Evolutionary conservation across 768 basidiomycete species (phyloP), one percentile per base, ranked within the genome.

Genomic region (Mycena capillaripes): DNA sequence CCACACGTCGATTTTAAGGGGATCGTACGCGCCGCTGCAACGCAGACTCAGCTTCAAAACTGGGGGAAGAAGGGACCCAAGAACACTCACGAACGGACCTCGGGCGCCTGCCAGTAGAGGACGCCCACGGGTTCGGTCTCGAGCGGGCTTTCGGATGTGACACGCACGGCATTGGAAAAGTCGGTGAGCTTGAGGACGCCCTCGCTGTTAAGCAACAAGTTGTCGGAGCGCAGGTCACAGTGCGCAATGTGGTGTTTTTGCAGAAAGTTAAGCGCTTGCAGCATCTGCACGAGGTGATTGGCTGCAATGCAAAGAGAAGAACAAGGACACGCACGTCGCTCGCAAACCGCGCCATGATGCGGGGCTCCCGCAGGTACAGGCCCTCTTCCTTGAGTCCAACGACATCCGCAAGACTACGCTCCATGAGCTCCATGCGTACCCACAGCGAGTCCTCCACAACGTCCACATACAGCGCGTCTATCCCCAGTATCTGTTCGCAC

Each of bases 371-470:
- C 58, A 96, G 71, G 74, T 87, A 84, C 42, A 95, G 80, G 0
- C 93, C 93, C 70, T 89, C 85, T 14, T 83, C 87, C 10, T 89
- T 89, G 25, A 95, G 80, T 16, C 85, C 89, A 21, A 96, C 85
- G 53, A 96, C 87, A 79, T 96, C 95, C 76, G 95, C 95, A 75
- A 96, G 83, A 78, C 94, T 95, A 72, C 94, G 87, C 76, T 95
- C 94, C 95, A 96, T 95, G 38, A 96, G 88, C 79, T 95, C 94
- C 95, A 96, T 96, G 72, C 92, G 85, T 58, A 96, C 92, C 95
- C 95, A 96, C 42, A 96, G 81, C 69, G 90, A 88, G 72, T 90
- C 89, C 67, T 91, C 91, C 38, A 84, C 83, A 4, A 91, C 78
- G 75, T 92, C 89, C 32, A 94, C 90, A 79, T 94, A 94, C 29